phyloP scores from a whole-genome alignment of 2,329 filamentous ascomycete genomes.

The Neonectria hederae region DNA sequence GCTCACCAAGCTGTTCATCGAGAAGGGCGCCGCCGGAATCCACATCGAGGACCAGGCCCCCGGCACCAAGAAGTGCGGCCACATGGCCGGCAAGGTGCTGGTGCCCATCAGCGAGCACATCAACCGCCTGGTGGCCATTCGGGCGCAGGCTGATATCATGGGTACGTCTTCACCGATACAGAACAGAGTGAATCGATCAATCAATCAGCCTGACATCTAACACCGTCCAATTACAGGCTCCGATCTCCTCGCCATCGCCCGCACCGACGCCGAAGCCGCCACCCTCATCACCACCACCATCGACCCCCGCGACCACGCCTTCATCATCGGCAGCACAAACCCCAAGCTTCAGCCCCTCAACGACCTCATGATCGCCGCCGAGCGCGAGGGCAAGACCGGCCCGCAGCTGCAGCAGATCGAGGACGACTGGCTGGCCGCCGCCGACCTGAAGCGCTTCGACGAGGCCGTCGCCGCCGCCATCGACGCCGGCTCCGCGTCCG shows the following conservation, averaged over 20 bases:
- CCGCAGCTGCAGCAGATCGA: constrained; percentile 88
- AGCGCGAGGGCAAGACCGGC: constrained; percentile 82
- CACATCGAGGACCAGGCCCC: constrained; percentile 99
- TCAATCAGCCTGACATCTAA: not conserved
- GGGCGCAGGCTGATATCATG: constrained; percentile 99
- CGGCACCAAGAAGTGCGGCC: constrained; percentile 98
- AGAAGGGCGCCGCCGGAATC: constrained; percentile 96
- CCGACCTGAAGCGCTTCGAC: constrained; percentile 86
- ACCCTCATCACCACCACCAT: constrained; percentile 97
- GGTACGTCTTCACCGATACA: constrained; percentile 57
- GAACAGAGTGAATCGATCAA: too few species aligned
- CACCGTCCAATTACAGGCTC: constrained; percentile 67
- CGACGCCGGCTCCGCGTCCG: constrained; percentile 70
- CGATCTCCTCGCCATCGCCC: constrained; percentile 89
- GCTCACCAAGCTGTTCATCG: constrained; percentile 96
- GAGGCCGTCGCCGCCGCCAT: constrained; percentile 89
- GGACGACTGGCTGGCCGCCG: constrained; percentile 84
- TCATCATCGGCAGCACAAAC: constrained; percentile 92
- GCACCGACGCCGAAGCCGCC: constrained; percentile 96
- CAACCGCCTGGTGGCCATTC: constrained; percentile 95
- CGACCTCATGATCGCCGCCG: constrained; percentile 90
- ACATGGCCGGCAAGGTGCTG: constrained; percentile 98
- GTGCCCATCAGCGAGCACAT: constrained; percentile 98
- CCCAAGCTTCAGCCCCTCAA: constrained; percentile 82
- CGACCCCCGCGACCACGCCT: constrained; percentile 92